A percentile compares a stretch with the other conserved stretches of the same genome.
These are phyloP conservation scores for Talaromyces funiculosus DNA, from an alignment of 2,329 filamentous ascomycete genomes.

Conservation along the genomic window DNA sequence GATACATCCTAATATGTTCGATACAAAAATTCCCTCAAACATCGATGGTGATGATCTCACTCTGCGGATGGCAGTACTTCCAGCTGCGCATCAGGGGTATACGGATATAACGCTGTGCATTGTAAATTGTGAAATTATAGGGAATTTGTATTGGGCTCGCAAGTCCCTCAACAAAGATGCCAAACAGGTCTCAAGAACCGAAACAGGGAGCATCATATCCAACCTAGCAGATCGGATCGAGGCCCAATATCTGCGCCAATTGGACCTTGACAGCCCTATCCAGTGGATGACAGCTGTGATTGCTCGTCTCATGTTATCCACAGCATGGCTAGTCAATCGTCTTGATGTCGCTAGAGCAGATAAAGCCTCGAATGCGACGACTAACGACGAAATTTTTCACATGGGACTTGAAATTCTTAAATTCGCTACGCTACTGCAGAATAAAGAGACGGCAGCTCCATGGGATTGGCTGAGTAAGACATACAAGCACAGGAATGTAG, in stretches of 20 bases:
- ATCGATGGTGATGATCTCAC: background rate
- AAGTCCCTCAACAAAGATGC: background rate
- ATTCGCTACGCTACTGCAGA: slow-evolving; percentile 56
- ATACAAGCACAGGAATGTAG: slow-evolving; percentile 53
- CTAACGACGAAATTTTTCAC: slow-evolving; percentile 55
- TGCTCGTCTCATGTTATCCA: slow-evolving; percentile 61
- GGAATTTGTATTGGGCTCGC: slow-evolving; percentile 13
- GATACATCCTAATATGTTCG: slow-evolving; percentile 4
- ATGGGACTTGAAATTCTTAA: slow-evolving; percentile 63
- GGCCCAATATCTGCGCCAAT: slow-evolving; percentile 25
- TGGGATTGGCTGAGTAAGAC: slow-evolving; percentile 55
- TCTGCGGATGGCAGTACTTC: background rate
- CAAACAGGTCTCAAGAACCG: background rate
- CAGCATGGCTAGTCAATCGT: slow-evolving; percentile 52
- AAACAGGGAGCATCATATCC: slow-evolving; percentile 21
- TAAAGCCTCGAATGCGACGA: background rate
- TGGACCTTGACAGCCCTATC: slow-evolving; percentile 39
- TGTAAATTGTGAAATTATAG: slow-evolving; percentile 18
- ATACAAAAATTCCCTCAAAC: slow-evolving; percentile 14
- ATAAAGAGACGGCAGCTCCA: slow-evolving; percentile 48
- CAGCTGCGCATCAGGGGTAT: background rate
- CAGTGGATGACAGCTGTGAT: slow-evolving; percentile 60
- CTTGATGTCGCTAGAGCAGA: slow-evolving; percentile 13
- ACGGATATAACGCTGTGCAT: slow-evolving; percentile 23
- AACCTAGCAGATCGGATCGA: slow-evolving; percentile 24